Conservation (phyloP, 2,329 filamentous ascomycete species). For the Phaeosphaeria sp. region DNA sequence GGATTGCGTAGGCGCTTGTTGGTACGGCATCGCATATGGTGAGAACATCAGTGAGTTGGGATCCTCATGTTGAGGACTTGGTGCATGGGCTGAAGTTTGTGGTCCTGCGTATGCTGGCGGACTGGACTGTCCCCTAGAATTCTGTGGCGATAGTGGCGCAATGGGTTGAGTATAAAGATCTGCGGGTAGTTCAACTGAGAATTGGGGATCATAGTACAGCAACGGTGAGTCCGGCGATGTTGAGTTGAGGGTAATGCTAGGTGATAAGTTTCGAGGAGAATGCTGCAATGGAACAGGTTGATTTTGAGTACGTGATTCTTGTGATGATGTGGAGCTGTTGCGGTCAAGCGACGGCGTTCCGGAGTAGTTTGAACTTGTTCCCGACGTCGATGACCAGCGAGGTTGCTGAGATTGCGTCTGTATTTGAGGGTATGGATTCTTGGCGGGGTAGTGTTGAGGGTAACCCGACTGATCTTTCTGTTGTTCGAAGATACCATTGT, state of each 20-base stretch:
- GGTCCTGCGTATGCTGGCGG: not conserved
- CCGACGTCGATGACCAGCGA: conserved; percentile 33
- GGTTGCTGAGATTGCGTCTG: conserved; percentile 12
- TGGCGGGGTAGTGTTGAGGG: conserved; percentile 11
- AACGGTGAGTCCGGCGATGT: conserved; percentile 3
- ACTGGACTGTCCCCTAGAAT: conserved; percentile 7
- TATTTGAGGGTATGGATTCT: conserved; percentile 13
- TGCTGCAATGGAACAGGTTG: conserved; percentile 3
- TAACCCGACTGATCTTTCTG: conserved; percentile 12
- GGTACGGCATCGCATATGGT: conserved; percentile 13
- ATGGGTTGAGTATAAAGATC: conserved; percentile 12
- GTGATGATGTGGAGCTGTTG: conserved; percentile 33
- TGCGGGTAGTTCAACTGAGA: conserved; percentile 6
- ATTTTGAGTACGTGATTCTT: conserved; percentile 21
- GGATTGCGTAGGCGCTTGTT: conserved; percentile 2
- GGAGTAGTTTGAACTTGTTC: conserved; percentile 35
- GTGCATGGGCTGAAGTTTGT: not conserved
- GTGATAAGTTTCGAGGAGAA: conserved; percentile 4
- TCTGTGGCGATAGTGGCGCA: conserved; percentile 21
- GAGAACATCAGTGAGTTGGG: conserved; percentile 1
- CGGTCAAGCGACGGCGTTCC: conserved; percentile 33
- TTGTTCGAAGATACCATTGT: conserved; percentile 21
- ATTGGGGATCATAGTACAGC: conserved; percentile 1
- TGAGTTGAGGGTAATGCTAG: not conserved
- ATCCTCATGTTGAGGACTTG: not conserved